Conservation (phyloP, 257 asterid genomes). For the Primulina tabacum region DNA sequence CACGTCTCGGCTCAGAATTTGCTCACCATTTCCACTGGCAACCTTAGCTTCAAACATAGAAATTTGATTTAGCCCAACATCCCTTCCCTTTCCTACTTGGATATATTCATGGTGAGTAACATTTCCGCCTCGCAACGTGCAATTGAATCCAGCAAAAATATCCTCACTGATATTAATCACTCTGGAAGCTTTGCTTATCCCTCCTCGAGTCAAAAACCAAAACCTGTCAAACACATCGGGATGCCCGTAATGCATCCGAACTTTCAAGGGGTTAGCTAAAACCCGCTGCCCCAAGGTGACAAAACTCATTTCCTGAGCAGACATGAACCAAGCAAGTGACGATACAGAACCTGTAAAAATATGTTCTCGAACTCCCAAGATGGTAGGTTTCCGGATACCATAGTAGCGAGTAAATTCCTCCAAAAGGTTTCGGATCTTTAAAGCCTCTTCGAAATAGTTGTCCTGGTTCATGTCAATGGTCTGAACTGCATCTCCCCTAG, state of each 20-base stretch:
- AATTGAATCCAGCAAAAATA: constrained; percentile 97
- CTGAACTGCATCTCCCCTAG: constrained; percentile 98
- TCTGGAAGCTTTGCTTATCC: constrained; percentile 97
- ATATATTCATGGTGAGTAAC: constrained; percentile 95
- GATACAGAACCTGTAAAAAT: constrained; percentile 96
- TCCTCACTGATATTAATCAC: constrained; percentile 98
- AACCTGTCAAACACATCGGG: constrained; percentile 98
- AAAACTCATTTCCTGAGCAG: constrained; percentile 96
- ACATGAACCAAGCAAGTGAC: constrained; percentile 99
- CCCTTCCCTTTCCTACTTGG: constrained; percentile 99
- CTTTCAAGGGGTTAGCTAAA: constrained; percentile 91
- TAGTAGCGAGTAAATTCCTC: constrained; percentile 78
- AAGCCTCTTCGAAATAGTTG: constrained; percentile 97
- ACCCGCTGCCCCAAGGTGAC: constrained; percentile 99
- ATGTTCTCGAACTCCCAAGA: constrained; percentile 94
- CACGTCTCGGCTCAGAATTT: constrained; percentile 88
- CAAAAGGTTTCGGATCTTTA: constrained; percentile 91
- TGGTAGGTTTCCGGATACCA: constrained; percentile 92
- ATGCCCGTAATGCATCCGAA: constrained; percentile 98
- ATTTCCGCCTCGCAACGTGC: constrained; percentile 97
- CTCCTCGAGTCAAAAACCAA: constrained; percentile 98
- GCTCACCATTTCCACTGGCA: constrained; percentile 99
- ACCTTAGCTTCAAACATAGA: constrained; percentile 99
- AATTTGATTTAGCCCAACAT: constrained; percentile 91
- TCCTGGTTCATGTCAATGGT: constrained; percentile 99